Evolutionary conservation across 2,329 filamentous ascomycete genomes (phyloP).

Genomic region (Colletotrichum kahawae): DNA sequence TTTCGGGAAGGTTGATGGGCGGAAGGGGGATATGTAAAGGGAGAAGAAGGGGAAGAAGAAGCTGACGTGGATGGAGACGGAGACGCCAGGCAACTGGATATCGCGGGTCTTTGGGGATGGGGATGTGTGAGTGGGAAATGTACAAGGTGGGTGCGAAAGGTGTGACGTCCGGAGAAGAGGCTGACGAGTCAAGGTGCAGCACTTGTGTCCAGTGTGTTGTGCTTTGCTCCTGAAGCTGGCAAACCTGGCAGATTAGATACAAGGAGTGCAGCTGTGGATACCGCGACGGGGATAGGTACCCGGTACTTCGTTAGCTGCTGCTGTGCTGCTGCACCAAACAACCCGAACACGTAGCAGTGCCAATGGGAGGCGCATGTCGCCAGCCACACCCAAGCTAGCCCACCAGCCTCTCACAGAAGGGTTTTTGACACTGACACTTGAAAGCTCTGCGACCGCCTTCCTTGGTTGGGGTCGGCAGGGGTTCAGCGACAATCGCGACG

Average conservation of each 20-base stretch:
- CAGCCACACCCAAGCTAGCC: background rate
- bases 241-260: slow-evolving; percentile 20
- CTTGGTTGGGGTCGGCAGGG: background rate
- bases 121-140: slow-evolving; percentile 3
- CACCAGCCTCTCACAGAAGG: background rate
- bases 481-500: background rate
- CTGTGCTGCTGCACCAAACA: background rate
- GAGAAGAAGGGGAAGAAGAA: background rate
- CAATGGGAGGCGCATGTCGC: background rate
- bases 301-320: background rate
- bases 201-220: background rate
- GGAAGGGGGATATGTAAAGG: background rate
- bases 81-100: slow-evolving; percentile 15
- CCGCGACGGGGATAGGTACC: background rate
- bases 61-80: slow-evolving; percentile 14
- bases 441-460: slow-evolving; percentile 15
- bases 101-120: slow-evolving; percentile 1
- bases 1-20: background rate
- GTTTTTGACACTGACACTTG: background rate
- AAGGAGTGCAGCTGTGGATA: slow-evolving; percentile 14
- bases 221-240: slow-evolving; percentile 19
- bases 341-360: background rate
- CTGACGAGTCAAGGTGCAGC: slow-evolving; percentile 18
- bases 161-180: slow-evolving; percentile 20
- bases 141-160: slow-evolving; percentile 16